A percentile compares a stretch with the other conserved stretches of the same genome.
Conservation (phyloP, 23 red algal species). For the Gracilariopsis chorda region DNA sequence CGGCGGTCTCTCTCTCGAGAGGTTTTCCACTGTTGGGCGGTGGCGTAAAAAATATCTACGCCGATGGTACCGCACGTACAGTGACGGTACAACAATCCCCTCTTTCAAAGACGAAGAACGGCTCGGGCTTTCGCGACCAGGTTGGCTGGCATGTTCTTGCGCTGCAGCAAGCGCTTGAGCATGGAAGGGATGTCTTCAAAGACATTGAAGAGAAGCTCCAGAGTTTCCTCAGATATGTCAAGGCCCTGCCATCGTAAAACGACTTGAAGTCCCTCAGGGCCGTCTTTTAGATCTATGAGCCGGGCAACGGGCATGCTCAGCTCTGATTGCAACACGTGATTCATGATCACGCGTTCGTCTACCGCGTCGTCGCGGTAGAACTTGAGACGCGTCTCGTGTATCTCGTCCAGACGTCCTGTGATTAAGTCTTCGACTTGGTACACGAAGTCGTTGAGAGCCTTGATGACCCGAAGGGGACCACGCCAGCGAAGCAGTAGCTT, state of each 20-base stretch:
- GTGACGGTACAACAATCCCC: neutral
- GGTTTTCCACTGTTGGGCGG: too few relatives aligned
- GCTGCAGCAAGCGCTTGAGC: neutral
- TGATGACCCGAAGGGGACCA: neutral
- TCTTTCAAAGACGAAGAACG: neutral
- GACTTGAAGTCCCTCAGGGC: neutral
- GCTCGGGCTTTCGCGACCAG: neutral
- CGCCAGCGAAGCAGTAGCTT: neutral
- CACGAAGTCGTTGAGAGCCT: slow-evolving; percentile 4
- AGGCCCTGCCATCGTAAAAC: neutral
- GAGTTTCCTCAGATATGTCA: neutral
- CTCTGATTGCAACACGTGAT: neutral
- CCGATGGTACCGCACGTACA: neutral
- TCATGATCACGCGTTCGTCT: neutral
- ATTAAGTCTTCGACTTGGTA: slow-evolving; percentile 2
- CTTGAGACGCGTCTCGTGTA: neutral
- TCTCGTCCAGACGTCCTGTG: neutral
- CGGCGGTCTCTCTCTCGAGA: neutral
- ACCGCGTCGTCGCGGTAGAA: neutral
- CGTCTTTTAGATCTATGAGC: neutral
- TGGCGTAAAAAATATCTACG: neutral
- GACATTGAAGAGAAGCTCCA: neutral
- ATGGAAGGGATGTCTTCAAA: slow-evolving; percentile 6
- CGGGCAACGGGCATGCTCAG: neutral
- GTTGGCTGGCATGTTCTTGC: neutral